A percentile compares a stretch with the other conserved stretches of the same genome.
Conservation (phyloP, 768 basidiomycete genomes). For the Scleroderma bovista region DNA sequence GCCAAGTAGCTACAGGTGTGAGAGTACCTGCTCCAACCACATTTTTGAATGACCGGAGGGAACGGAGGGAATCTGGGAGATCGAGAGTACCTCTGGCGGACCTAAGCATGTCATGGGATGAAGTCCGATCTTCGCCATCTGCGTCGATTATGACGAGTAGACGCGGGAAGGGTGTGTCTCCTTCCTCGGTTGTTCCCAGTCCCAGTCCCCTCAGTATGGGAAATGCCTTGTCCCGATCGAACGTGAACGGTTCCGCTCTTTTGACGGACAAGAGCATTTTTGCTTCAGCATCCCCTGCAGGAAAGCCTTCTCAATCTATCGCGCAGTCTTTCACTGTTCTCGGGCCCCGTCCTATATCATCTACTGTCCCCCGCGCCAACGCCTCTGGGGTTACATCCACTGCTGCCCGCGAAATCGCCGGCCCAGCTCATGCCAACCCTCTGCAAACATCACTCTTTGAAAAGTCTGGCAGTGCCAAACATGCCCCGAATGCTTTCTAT, state of each 20-base stretch:
- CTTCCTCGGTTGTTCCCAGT: constrained; percentile 14
- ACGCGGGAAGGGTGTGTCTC: constrained; percentile 4
- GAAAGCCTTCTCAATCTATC: background rate
- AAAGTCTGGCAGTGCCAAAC: constrained; percentile 43
- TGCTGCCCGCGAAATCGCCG: background rate
- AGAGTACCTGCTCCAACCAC: constrained; percentile 7
- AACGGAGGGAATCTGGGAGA: constrained; percentile 1
- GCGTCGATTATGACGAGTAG: background rate
- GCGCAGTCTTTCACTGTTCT: background rate
- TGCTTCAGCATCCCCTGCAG: background rate
- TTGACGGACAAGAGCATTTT: background rate
- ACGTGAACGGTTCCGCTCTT: background rate
- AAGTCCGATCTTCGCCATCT: constrained; percentile 26
- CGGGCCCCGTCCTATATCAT: constrained; percentile 1
- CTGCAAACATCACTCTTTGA: constrained; percentile 33
- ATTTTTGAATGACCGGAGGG: constrained; percentile 15
- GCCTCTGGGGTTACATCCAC: constrained; percentile 3
- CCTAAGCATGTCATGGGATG: constrained; percentile 61
- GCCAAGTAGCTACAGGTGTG: constrained; percentile 26
- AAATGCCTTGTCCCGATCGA: background rate
- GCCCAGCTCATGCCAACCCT: constrained; percentile 1
- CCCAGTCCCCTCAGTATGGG: background rate
- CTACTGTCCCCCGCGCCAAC: constrained; percentile 9
- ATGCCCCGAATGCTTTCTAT: constrained; percentile 63
- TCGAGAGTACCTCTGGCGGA: constrained; percentile 17